Evolutionary conservation across 106 monocot species (phyloP), one percentile per base, ranked within the genome.

Genomic region (Gastrodia elata): DNA sequence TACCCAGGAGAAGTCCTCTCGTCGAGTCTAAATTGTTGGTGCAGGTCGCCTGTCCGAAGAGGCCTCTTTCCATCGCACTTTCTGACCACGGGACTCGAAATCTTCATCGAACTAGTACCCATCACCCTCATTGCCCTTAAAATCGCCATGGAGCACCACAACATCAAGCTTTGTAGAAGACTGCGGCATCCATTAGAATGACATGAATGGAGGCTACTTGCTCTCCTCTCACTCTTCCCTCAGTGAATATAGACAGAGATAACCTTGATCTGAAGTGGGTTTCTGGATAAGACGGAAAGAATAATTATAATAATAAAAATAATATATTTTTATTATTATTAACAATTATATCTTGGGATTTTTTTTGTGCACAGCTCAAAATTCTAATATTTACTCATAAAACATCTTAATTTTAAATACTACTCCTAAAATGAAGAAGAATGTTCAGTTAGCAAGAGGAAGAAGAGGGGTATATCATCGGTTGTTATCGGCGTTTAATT

Each of bases 71-170:
- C 83, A 39, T 83, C 83, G 33, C 83, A 76, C 61, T 83, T 80
- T 76, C 73, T 83, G 28, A 83, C 80, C 39, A 83, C 79, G 61
- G 79, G 76, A 72, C 68, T 73, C 83, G 32, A 83, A 83, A 20
- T 79, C 83, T 61, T 83, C 83, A 32, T 72, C 75, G 2, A 79
- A 68, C 79, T 70, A 83, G 49, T 38, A 71, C 16, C 76, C 79
- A 35, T 83, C 83, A 75, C 79, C 72, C 68, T 83, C 83, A 73
- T 79, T 79, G 68, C n/a, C n/a, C n/a, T 83, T 83, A 73, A 83
- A 83, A 73, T 83, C 83, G 72, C 83, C 83, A 48, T 83, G 79
- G 44, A 83, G 83, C 4, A 79, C 83, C 26, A 83, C 42, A 56
- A 83, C 39, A 68, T 83, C 79, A 14, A 83, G 68, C 73, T 83